phyloP scores from a whole-genome alignment of 2,329 filamentous ascomycete genomes.

The Pseudocercospora vitis region DNA sequence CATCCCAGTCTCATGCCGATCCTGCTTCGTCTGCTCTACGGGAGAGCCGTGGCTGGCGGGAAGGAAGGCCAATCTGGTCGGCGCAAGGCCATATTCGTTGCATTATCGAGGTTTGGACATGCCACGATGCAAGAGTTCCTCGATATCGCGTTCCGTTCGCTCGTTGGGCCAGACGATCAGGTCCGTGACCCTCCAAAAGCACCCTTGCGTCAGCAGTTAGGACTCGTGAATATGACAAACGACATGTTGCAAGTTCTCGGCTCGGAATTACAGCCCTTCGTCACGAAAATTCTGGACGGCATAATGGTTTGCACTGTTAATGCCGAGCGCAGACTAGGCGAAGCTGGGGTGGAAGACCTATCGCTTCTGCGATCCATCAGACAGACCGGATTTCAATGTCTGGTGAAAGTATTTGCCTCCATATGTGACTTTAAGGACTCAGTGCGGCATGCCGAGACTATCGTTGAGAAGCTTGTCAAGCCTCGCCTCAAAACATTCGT shows the following conservation, averaged over 20 bases:
- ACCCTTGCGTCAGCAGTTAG: conserved; percentile 72
- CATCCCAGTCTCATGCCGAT: conserved; percentile 76
- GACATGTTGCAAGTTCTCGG: conserved; percentile 84
- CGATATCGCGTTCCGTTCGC: conserved; percentile 59
- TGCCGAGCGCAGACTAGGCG: conserved; percentile 38
- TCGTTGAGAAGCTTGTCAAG: conserved; percentile 73
- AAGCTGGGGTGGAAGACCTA: conserved; percentile 36
- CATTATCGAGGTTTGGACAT: conserved; percentile 73
- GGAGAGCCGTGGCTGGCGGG: conserved; percentile 78
- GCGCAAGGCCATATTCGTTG: conserved; percentile 69
- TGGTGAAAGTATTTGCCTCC: conserved; percentile 75
- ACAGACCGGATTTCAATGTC: conserved; percentile 75
- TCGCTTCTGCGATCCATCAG: conserved; percentile 67
- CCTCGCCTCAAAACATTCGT: conserved; percentile 77
- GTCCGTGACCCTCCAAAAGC: conserved; percentile 1
- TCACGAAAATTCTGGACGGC: conserved; percentile 68
- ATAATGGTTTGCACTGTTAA: conserved; percentile 70
- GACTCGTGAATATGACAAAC: conserved; percentile 87
- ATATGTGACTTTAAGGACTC: conserved; percentile 70
- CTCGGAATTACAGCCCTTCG: conserved; percentile 67
- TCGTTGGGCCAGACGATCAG: conserved; percentile 5
- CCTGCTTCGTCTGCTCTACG: conserved; percentile 82
- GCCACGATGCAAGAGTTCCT: conserved; percentile 79
- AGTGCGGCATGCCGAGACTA: conserved; percentile 62
- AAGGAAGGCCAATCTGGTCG: conserved; percentile 79